These are phyloP conservation scores for Thecaphora thlaspeos DNA, from an alignment of 1,284 basidiomycete species.

Conservation along the genomic window DNA sequence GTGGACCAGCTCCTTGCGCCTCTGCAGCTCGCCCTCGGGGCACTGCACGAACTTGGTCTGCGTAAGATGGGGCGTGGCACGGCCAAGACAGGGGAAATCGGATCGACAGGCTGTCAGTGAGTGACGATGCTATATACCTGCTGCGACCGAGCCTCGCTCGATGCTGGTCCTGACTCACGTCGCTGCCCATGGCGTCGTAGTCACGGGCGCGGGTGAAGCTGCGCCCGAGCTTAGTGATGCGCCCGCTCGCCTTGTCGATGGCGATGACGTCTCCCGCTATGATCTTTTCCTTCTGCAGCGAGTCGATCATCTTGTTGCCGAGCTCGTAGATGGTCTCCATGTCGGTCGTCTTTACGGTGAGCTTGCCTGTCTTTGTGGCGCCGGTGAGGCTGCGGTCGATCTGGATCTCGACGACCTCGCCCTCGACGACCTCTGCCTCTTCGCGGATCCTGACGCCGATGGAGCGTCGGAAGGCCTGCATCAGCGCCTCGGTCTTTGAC, in stretches of 20 bases:
- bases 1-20: constrained; percentile 92
- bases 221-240: constrained; percentile 90
- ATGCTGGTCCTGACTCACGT: no score
- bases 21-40: constrained; percentile 96
- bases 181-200: constrained; percentile 90
- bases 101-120: no score
- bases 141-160: no score
- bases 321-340: constrained; percentile 99
- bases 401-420: constrained; percentile 97
- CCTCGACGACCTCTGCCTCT: constrained; percentile 94
- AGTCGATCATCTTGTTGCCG: constrained; percentile 98
- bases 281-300: constrained; percentile 93
- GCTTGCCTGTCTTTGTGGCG: constrained; percentile 93
- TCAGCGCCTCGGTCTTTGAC: constrained; percentile 97
- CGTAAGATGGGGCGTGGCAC: neutral
- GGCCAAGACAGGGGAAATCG: no score
- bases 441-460: constrained; percentile 97
- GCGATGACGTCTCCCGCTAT: constrained; percentile 92
- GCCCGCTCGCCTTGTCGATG: constrained; percentile 95
- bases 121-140: no score
- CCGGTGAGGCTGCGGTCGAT: constrained; percentile 96
- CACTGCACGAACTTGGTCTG: constrained; percentile 97
- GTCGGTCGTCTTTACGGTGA: constrained; percentile 97
- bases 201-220: constrained; percentile 94
- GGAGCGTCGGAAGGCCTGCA: constrained; percentile 89